phyloP scores from a whole-genome alignment of 2,329 filamentous ascomycete species.

The Trichoderma sp. region DNA sequence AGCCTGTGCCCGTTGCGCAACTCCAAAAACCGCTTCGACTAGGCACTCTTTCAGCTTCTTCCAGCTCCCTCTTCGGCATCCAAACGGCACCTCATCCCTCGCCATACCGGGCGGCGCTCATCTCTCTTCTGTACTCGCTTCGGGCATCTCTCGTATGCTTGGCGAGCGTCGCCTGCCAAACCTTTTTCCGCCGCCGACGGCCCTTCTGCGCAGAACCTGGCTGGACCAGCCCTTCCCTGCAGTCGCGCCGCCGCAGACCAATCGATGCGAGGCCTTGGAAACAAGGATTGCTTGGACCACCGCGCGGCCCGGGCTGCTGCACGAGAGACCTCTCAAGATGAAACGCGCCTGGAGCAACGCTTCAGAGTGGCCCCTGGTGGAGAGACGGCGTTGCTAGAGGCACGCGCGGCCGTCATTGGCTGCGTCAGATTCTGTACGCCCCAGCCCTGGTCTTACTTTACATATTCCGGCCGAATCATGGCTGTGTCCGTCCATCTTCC shows the following conservation, averaged over 20 bases:
- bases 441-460: slow-evolving; percentile 25
- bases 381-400: slow-evolving; percentile 40
- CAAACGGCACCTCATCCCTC: neutral
- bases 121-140: neutral
- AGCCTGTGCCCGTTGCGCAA: neutral
- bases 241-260: neutral
- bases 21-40: neutral
- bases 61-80: neutral
- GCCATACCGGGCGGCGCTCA: neutral
- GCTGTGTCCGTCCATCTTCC: slow-evolving; percentile 15
- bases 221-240: neutral
- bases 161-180: slow-evolving; percentile 1
- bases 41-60: neutral
- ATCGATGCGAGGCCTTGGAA: slow-evolving; percentile 5
- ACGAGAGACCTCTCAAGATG: slow-evolving; percentile 42
- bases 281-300: slow-evolving; percentile 1
- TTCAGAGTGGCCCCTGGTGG: slow-evolving; percentile 14
- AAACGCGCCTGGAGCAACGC: slow-evolving; percentile 52
- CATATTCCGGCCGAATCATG: slow-evolving; percentile 21
- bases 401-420: slow-evolving; percentile 32
- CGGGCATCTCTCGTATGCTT: neutral
- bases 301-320: slow-evolving; percentile 8
- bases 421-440: slow-evolving; percentile 27
- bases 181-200: slow-evolving; percentile 18
- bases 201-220: neutral